Evolutionary conservation across 179 eudicot genomes (phyloP).

Genomic region (Drosera spatulata): DNA sequence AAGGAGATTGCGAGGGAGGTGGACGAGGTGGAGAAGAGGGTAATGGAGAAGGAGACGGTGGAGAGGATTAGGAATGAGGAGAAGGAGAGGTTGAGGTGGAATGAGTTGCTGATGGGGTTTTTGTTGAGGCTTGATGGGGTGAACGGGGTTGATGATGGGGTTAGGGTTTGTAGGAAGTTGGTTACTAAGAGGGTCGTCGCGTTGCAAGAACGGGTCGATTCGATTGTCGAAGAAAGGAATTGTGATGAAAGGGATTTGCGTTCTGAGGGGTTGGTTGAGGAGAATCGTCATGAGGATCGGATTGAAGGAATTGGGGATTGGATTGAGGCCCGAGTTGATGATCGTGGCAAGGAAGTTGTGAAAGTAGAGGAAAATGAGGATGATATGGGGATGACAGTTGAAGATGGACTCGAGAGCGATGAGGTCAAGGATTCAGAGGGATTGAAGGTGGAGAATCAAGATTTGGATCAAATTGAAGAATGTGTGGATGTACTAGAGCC

Average conservation of each 20-base stretch:
- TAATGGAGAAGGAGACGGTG: slow-evolving; percentile 12
- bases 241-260: no score
- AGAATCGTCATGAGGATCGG: background rate
- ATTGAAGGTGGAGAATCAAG: background rate
- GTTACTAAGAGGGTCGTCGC: slow-evolving; percentile 46
- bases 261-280: background rate
- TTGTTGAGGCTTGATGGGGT: slow-evolving; percentile 60
- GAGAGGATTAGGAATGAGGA: slow-evolving; percentile 28
- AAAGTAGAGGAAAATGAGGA: no score
- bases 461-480: background rate
- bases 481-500: background rate
- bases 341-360: background rate
- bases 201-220: slow-evolving; percentile 53
- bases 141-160: slow-evolving; percentile 30
- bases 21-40: slow-evolving; percentile 26
- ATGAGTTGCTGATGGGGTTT: slow-evolving; percentile 48
- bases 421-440: slow-evolving; percentile 1
- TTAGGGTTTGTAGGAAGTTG: slow-evolving; percentile 46
- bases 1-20: slow-evolving; percentile 24
- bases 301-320: background rate
- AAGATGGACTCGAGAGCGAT: background rate
- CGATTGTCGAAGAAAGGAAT: slow-evolving; percentile 7
- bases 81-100: slow-evolving; percentile 35
- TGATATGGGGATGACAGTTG: background rate
- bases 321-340: background rate